phyloP scores from a whole-genome alignment of 1,139 yeast species.

The Kurtzmaniella quercitrusa region DNA sequence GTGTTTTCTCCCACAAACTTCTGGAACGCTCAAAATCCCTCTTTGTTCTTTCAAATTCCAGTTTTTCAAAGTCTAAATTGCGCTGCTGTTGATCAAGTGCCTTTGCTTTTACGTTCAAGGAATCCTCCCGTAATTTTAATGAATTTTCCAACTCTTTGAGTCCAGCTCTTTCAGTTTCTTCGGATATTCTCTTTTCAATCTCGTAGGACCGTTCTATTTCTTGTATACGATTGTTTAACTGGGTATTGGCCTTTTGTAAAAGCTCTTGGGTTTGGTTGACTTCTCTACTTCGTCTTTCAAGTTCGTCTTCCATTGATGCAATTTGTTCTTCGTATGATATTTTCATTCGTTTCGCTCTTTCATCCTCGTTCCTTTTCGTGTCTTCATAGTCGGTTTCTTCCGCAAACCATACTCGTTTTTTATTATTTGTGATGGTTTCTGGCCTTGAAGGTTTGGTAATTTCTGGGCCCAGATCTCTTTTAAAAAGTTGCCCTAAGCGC shows the following conservation, averaged over 20 bases:
- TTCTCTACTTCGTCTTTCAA: constrained; percentile 5
- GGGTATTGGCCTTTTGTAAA: background rate
- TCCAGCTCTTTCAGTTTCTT: constrained; percentile 1
- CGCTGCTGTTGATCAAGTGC: constrained; percentile 7
- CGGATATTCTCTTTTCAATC: background rate
- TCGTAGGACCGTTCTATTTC: constrained; percentile 1
- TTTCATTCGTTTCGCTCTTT: constrained; percentile 3
- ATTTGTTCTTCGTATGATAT: constrained; percentile 7
- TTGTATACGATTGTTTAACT: background rate
- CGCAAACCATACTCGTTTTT: constrained; percentile 7
- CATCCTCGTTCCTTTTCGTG: constrained; percentile 2
- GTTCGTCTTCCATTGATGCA: constrained; percentile 7
- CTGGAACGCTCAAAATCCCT: background rate
- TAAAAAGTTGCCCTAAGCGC: constrained; percentile 3
- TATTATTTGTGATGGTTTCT: background rate
- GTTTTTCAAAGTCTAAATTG: constrained; percentile 6
- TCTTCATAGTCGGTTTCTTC: background rate
- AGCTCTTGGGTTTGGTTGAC: background rate
- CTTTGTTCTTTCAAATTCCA: constrained; percentile 8
- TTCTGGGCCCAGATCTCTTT: background rate
- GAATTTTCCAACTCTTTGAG: constrained; percentile 5
- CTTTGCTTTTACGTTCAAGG: constrained; percentile 6
- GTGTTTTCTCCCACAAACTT: background rate
- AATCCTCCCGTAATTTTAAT: constrained; percentile 7
- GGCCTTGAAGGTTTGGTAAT: background rate